These are phyloP conservation scores for Kalmusia sp. DNA, from an alignment of 2,329 filamentous ascomycete species.

Conservation along the genomic window DNA sequence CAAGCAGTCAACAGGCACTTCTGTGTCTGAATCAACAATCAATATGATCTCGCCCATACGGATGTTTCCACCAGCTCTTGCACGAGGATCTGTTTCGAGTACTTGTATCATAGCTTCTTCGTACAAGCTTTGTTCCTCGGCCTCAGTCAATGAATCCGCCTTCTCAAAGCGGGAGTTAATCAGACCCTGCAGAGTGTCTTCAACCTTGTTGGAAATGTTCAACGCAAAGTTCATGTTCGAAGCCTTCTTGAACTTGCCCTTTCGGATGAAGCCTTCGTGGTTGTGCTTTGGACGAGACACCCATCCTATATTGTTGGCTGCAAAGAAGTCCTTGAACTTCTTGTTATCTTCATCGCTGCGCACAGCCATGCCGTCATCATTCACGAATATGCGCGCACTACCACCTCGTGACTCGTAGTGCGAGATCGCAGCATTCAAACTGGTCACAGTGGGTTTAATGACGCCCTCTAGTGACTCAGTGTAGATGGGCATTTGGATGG, in stretches of 20 bases:
- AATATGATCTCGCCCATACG: constrained; percentile 83
- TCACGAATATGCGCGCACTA: constrained; percentile 71
- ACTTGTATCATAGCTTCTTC: constrained; percentile 62
- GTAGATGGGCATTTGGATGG: constrained; percentile 84
- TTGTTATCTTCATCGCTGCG: constrained; percentile 55
- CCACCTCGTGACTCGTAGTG: constrained; percentile 62
- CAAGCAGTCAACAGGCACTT: constrained; percentile 70
- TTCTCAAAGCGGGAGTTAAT: constrained; percentile 31
- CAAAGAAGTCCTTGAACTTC: constrained; percentile 52
- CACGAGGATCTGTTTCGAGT: constrained; percentile 72
- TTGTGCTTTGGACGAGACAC: constrained; percentile 53
- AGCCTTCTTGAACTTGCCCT: constrained; percentile 50
- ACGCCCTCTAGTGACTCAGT: constrained; percentile 79
- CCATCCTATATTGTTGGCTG: constrained; percentile 58
- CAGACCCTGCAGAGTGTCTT: constrained; percentile 66
- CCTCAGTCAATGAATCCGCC: constrained; percentile 36
- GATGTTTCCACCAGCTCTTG: constrained; percentile 79
- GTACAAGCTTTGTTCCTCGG: constrained; percentile 40
- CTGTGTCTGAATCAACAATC: constrained; percentile 53
- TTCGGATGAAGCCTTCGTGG: constrained; percentile 32
- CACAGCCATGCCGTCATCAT: constrained; percentile 71
- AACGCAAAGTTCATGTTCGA: constrained; percentile 77
- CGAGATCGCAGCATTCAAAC: constrained; percentile 70
- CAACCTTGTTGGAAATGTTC: constrained; percentile 66
- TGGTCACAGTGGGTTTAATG: constrained; percentile 76